phyloP scores from a whole-genome alignment of 176 grass and related monocot species.

The Cymbopogon citratus region DNA sequence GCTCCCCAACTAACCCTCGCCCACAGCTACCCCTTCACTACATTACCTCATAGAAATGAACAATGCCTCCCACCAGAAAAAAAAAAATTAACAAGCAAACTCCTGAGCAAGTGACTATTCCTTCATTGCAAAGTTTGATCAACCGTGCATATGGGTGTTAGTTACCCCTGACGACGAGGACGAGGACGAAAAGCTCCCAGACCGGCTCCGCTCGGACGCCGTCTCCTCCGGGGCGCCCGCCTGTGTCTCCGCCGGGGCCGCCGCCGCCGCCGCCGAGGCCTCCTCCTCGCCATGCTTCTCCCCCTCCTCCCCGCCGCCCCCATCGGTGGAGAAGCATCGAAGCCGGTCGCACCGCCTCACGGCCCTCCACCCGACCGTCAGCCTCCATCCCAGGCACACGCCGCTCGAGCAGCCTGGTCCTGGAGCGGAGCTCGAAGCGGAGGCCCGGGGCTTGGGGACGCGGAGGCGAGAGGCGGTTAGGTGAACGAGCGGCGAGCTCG shows the following conservation, averaged over 20 bases:
- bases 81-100: neutral
- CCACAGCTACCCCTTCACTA: neutral
- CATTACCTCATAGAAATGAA: slow-evolving; percentile 1
- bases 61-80: neutral
- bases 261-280: neutral
- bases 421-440: neutral
- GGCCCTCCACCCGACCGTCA: slow-evolving; percentile 2
- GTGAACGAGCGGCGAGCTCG: slow-evolving; percentile 37
- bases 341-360: slow-evolving; percentile 34
- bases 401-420: neutral
- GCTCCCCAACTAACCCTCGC: neutral
- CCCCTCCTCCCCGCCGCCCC: slow-evolving; percentile 36
- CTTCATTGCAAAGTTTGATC: neutral
- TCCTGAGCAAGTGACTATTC: neutral
- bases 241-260: slow-evolving; percentile 27
- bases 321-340: slow-evolving; percentile 54
- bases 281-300: slow-evolving; percentile 44
- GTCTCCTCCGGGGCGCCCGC: slow-evolving; percentile 40
- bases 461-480: slow-evolving; percentile 36
- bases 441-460: slow-evolving; percentile 24
- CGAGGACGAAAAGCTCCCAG: slow-evolving; percentile 40
- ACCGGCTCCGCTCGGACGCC: slow-evolving; percentile 43
- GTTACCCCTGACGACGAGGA: slow-evolving; percentile 51
- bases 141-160: slow-evolving; percentile 11
- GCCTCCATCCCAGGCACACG: slow-evolving; percentile 27